Evolutionary conservation across 1,139 yeast species (phyloP).

Genomic region (Candida sojae): DNA sequence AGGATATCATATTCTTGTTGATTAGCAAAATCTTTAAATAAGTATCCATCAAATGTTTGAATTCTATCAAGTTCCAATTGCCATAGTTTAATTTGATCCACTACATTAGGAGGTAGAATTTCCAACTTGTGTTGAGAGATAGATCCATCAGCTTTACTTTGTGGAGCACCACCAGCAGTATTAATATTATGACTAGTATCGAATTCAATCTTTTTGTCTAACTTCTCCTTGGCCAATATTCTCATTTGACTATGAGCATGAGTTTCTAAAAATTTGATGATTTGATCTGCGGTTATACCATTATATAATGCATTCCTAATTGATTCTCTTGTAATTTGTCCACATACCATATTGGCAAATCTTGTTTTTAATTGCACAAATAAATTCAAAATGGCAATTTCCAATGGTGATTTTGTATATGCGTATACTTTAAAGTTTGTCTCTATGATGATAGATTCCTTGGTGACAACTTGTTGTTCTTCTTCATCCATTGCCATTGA

Average conservation of each 20-base stretch:
- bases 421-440: slow-evolving; percentile 94
- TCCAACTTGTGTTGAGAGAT: slow-evolving; percentile 52
- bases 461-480: slow-evolving; percentile 32
- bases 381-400: slow-evolving; percentile 86
- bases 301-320: slow-evolving; percentile 78
- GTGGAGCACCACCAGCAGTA: slow-evolving; percentile 48
- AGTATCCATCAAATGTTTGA: slow-evolving; percentile 81
- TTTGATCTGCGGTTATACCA: slow-evolving; percentile 95
- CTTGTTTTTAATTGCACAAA: slow-evolving; percentile 85
- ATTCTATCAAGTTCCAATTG: slow-evolving; percentile 94
- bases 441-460: slow-evolving; percentile 82
- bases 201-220: slow-evolving; percentile 66
- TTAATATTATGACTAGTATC: slow-evolving; percentile 59
- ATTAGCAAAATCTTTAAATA: slow-evolving; percentile 82
- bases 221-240: slow-evolving; percentile 63
- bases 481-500: slow-evolving; percentile 70
- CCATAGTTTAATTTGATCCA: slow-evolving; percentile 94
- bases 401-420: slow-evolving; percentile 92
- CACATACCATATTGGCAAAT: slow-evolving; percentile 90
- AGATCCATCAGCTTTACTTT: slow-evolving; percentile 24
- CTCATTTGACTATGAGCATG: slow-evolving; percentile 97
- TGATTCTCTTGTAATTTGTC: slow-evolving; percentile 90
- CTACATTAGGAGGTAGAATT: slow-evolving; percentile 89
- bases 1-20: slow-evolving; percentile 76
- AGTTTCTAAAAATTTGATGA: slow-evolving; percentile 81